A percentile compares a stretch with the other conserved stretches of the same genome.
Evolutionary conservation across 2,329 filamentous ascomycete species (phyloP).

Genomic region (Coniochaeta sp.): DNA sequence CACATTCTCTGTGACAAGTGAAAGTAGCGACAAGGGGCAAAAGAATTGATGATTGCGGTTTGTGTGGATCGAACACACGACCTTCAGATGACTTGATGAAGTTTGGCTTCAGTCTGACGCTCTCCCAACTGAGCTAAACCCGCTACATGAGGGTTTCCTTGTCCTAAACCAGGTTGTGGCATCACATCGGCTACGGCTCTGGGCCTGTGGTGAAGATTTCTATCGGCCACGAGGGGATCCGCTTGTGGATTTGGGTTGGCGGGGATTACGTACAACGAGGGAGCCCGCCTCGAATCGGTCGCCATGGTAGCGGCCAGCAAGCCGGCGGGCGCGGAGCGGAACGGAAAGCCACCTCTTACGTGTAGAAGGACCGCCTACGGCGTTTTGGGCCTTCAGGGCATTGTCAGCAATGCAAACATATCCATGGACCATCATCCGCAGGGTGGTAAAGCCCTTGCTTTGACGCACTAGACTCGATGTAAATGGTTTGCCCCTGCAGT

Average conservation of each 20-base stretch:
- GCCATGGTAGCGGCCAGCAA: no score
- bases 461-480: no score
- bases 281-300: background rate
- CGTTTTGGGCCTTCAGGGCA: no score
- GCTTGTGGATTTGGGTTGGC: background rate
- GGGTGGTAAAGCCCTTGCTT: no score
- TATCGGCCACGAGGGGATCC: background rate
- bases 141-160: background rate
- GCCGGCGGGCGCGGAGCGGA: no score
- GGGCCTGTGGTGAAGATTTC: background rate
- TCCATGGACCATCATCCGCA: no score
- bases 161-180: background rate
- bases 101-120: conserved; percentile 1
- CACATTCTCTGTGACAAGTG: no score
- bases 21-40: background rate
- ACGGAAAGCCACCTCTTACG: no score
- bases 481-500: no score
- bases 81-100: background rate
- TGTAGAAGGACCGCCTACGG: no score
- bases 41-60: background rate
- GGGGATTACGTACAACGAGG: background rate
- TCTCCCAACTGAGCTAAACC: conserved; percentile 1
- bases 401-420: no score
- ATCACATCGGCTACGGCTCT: background rate
- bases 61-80: conserved; percentile 1